Percentiles rank a stretch among this genome's conserved stretches.
phyloP scores from a whole-genome alignment of 805 yeast species.

The Starmera caribaea region DNA sequence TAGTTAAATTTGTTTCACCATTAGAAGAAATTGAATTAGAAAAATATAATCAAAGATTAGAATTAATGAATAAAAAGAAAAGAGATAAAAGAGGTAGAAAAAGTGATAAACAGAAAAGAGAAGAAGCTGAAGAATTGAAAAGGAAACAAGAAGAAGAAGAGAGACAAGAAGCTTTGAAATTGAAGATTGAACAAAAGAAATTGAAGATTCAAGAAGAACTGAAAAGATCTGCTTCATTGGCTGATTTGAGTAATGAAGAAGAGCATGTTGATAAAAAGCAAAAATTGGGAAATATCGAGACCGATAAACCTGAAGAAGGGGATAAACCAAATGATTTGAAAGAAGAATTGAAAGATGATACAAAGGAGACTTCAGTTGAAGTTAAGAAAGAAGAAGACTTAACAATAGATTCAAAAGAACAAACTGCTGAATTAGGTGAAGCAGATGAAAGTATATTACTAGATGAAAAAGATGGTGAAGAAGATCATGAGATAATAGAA shows the following conservation, averaged over 20 bases:
- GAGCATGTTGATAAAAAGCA: no score
- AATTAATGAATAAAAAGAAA: conserved; percentile 26
- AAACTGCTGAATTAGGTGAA: conserved; percentile 2
- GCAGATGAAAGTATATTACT: conserved; percentile 9
- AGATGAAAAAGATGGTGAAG: conserved; percentile 1
- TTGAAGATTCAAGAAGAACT: not conserved
- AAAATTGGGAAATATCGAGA: conserved; percentile 1
- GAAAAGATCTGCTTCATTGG: conserved; percentile 12
- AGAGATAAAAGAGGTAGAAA: conserved; percentile 34
- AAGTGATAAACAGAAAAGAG: conserved; percentile 32
- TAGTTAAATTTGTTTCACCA: conserved; percentile 48
- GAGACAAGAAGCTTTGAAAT: conserved; percentile 7
- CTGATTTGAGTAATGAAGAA: conserved; percentile 2
- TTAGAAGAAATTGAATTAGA: conserved; percentile 48
- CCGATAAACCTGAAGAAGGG: conserved; percentile 1
- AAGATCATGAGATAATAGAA: no score
- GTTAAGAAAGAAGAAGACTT: not conserved
- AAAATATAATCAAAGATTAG: conserved; percentile 29
- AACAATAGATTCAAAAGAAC: conserved; percentile 1
- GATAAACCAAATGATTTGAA: no score
- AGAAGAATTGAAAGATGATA: conserved; percentile 7
- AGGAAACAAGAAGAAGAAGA: conserved; percentile 17
- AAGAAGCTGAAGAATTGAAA: conserved; percentile 18
- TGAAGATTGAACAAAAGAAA: conserved; percentile 5
- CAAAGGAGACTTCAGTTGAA: conserved; percentile 1